Evolutionary conservation across 352 stramenopile genomes (phyloP).

Genomic region (Globisporangium perplexum): DNA sequence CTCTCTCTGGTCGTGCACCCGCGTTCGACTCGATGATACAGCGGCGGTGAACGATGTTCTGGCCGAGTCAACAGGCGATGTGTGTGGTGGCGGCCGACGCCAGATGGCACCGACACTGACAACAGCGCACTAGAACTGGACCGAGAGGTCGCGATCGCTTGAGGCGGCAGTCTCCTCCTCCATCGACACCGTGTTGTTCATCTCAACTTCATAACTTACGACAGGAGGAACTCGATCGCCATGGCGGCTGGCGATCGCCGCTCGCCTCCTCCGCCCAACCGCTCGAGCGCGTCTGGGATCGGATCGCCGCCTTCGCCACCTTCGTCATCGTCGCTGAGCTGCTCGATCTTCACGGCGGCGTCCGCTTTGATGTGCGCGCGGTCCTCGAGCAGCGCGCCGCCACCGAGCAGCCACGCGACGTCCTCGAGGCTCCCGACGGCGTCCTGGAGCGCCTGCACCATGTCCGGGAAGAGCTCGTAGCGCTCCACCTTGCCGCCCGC

Average conservation of each 20-base stretch:
- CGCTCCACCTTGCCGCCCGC: slow-evolving; percentile 10
- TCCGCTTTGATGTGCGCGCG: slow-evolving; percentile 2
- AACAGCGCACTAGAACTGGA: no score
- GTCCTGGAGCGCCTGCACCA: slow-evolving; percentile 23
- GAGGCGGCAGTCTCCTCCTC: no score
- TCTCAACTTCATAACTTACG: neutral
- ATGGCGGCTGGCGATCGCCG: slow-evolving; percentile 2
- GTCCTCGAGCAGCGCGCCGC: slow-evolving; percentile 8
- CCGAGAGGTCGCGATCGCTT: no score
- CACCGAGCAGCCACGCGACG: slow-evolving; percentile 18
- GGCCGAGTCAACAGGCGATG: no score
- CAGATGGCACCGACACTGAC: no score
- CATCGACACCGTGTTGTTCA: no score
- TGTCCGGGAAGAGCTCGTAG: slow-evolving; percentile 20
- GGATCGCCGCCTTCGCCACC: neutral
- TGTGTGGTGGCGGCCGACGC: no score
- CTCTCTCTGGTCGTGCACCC: no score
- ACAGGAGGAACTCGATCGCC: slow-evolving; percentile 13
- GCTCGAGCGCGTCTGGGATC: no score
- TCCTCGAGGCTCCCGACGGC: slow-evolving; percentile 20
- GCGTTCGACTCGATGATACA: no score
- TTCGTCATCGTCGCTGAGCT: neutral
- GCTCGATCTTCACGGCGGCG: neutral
- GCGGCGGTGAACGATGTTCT: no score
- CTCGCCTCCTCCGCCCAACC: no score